Evolutionary conservation across 1,139 yeast species (phyloP).

Genomic region (Candida mesenterica): DNA sequence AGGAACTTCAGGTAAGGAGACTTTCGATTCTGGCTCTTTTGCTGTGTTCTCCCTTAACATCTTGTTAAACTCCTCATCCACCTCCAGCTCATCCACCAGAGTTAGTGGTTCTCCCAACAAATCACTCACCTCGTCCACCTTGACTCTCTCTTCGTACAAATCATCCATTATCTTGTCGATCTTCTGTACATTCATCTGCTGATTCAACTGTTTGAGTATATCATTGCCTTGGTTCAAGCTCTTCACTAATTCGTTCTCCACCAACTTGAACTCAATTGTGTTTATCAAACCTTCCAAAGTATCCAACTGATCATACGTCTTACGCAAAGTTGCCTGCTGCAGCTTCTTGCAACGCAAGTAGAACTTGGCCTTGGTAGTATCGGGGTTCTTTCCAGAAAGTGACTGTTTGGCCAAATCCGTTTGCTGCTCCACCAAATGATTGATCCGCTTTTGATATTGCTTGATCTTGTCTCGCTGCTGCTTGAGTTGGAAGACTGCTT

Average conservation of each 20-base stretch:
- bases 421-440: conserved; percentile 56
- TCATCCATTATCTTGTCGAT: conserved; percentile 87
- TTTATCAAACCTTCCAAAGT: conserved; percentile 71
- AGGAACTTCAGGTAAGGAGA: conserved; percentile 22
- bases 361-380: conserved; percentile 53
- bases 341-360: conserved; percentile 77
- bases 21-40: background rate
- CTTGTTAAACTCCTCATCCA: conserved; percentile 59
- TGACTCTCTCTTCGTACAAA: conserved; percentile 73
- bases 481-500: conserved; percentile 81
- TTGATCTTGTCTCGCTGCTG: conserved; percentile 82
- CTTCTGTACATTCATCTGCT: conserved; percentile 72
- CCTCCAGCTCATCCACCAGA: conserved; percentile 57
- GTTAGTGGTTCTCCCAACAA: conserved; percentile 32
- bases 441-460: conserved; percentile 67
- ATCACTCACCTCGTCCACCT: conserved; percentile 66
- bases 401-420: conserved; percentile 57
- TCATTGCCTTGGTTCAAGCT: conserved; percentile 81
- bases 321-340: conserved; percentile 65
- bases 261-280: conserved; percentile 82
- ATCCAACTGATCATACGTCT: conserved; percentile 74
- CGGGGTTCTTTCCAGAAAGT: conserved; percentile 50
- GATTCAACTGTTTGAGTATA: conserved; percentile 70
- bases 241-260: conserved; percentile 78
- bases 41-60: conserved; percentile 29